A percentile compares a stretch with the other conserved stretches of the same genome.
Evolutionary conservation across 2,329 filamentous ascomycete species (phyloP).

Genomic region (Immersiporthe knoxdaviesiana): DNA sequence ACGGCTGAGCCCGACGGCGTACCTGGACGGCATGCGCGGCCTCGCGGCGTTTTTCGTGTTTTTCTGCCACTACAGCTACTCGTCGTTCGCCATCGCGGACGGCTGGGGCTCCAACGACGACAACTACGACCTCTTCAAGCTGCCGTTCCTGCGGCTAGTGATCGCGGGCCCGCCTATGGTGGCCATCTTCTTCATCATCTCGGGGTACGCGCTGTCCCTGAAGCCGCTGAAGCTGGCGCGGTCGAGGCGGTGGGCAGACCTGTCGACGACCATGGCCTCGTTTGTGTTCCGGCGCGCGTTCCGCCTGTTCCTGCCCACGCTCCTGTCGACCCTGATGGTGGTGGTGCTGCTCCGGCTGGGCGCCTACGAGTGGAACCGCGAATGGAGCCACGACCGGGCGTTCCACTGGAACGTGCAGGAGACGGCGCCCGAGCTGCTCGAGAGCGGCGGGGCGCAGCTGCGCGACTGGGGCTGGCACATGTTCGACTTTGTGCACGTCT

Average conservation of each 20-base stretch:
- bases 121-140: slow-evolving; percentile 52
- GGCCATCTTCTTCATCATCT: slow-evolving; percentile 65
- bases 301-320: slow-evolving; percentile 55
- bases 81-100: slow-evolving; percentile 54
- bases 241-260: slow-evolving; percentile 39
- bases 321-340: slow-evolving; percentile 54
- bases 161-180: slow-evolving; percentile 62
- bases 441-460: slow-evolving; percentile 45
- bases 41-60: slow-evolving; percentile 59
- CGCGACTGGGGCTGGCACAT: slow-evolving; percentile 52
- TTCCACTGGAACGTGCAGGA: slow-evolving; percentile 55
- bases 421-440: slow-evolving; percentile 47
- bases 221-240: slow-evolving; percentile 50
- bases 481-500: slow-evolving; percentile 55
- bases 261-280: slow-evolving; percentile 51
- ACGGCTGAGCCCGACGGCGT: slow-evolving; percentile 55
- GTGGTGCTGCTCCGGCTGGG: slow-evolving; percentile 49
- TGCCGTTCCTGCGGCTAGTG: slow-evolving; percentile 57
- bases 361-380: slow-evolving; percentile 52
- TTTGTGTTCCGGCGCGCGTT: slow-evolving; percentile 56
- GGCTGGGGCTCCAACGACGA: slow-evolving; percentile 50
- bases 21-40: slow-evolving; percentile 62
- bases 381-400: slow-evolving; percentile 46
- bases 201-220: slow-evolving; percentile 62
- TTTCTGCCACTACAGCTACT: slow-evolving; percentile 61